These are phyloP conservation scores for Globisporangium sylvaticum DNA, from an alignment of 352 stramenopile genomes.

Conservation along the genomic window DNA sequence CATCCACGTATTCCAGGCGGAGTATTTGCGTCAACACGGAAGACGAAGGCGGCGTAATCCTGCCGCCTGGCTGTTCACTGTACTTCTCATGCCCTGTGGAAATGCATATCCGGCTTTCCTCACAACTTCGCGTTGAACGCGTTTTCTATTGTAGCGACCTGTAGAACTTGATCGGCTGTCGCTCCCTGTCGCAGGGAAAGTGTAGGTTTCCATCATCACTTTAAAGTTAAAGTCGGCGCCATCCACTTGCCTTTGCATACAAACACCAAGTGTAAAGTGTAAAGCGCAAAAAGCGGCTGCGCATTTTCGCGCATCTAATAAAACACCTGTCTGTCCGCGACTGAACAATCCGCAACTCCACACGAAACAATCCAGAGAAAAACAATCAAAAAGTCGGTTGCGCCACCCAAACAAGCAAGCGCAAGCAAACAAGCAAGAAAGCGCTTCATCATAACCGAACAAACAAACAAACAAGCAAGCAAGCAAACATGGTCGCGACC, in stretches of 20 bases:
- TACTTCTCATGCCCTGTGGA: not conserved
- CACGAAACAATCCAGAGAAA: not conserved
- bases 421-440: conserved; percentile 1
- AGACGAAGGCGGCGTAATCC: not conserved
- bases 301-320: not conserved
- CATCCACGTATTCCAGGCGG: too few species aligned
- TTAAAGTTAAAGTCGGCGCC: not conserved
- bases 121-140: too few species aligned
- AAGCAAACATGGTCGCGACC: conserved; percentile 2
- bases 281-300: not conserved
- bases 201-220: not conserved
- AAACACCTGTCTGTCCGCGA: not conserved
- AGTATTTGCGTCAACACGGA: not conserved
- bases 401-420: not conserved
- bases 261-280: not conserved
- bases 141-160: not conserved
- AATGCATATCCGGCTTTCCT: not conserved
- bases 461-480: conserved; percentile 2
- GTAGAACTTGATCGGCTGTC: not conserved
- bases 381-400: conserved; percentile 6
- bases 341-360: not conserved
- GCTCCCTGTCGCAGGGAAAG: not conserved
- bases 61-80: not conserved
- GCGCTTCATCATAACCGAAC: not conserved
- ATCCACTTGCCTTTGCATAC: not conserved